Conservation (phyloP, 305 asterid species). For the Solanum hybrid region DNA sequence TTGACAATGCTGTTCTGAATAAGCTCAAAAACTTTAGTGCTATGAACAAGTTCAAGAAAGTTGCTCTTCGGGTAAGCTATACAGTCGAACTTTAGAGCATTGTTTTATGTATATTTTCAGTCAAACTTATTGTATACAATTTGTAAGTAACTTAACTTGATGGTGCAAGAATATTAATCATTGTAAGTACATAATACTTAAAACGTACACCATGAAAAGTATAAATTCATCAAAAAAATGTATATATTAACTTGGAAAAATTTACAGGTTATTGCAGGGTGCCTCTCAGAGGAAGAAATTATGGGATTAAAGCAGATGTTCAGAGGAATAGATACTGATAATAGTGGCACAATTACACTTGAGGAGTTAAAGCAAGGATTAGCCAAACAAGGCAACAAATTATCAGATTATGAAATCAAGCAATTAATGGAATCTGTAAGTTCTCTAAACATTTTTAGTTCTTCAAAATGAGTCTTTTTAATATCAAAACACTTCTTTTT, state of each 20-base stretch:
- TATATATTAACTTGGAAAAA: constrained; percentile 6
- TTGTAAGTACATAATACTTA: background rate
- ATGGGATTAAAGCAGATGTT: constrained; percentile 92
- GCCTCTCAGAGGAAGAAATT: constrained; percentile 91
- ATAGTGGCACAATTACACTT: constrained; percentile 86
- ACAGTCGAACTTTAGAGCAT: background rate
- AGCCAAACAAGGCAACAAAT: constrained; percentile 75
- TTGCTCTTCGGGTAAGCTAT: constrained; percentile 63
- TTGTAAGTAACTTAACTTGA: background rate
- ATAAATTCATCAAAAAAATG: background rate
- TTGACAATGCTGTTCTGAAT: constrained; percentile 71
- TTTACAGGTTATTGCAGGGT: constrained; percentile 73
- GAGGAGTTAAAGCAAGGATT: constrained; percentile 89
- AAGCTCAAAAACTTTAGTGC: constrained; percentile 88
- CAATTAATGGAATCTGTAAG: constrained; percentile 97
- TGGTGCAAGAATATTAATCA: background rate
- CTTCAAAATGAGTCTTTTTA: background rate
- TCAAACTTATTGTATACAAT: background rate
- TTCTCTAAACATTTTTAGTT: background rate
- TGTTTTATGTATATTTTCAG: background rate
- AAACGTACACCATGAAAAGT: background rate
- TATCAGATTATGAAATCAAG: constrained; percentile 82
- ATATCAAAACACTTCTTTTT: background rate
- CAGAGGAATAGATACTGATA: constrained; percentile 76
- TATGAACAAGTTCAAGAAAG: constrained; percentile 92